A percentile compares a stretch with the other conserved stretches of the same genome.
phyloP scores from a whole-genome alignment of 331 rosid species.

The Acacia pycnantha region DNA sequence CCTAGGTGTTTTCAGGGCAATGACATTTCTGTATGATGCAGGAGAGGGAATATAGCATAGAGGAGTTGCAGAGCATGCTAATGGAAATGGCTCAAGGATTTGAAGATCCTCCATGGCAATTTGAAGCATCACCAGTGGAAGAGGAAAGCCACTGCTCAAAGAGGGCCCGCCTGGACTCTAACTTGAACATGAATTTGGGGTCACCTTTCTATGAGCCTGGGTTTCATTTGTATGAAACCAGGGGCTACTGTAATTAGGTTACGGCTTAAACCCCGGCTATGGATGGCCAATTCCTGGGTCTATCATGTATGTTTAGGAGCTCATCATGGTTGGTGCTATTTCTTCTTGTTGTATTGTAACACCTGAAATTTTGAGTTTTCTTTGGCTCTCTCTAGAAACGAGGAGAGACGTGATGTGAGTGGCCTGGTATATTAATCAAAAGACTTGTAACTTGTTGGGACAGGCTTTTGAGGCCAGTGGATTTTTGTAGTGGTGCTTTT shows the following conservation, averaged over 20 bases:
- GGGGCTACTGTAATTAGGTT: constrained; percentile 22
- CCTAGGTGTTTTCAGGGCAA: not conserved
- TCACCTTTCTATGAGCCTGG: constrained; percentile 26
- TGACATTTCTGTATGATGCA: not conserved
- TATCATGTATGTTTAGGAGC: not conserved
- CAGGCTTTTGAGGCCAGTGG: not conserved
- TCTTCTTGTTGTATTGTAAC: not conserved
- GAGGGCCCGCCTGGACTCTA: constrained; percentile 43
- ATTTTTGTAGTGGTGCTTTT: not conserved
- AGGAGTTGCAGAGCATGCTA: constrained; percentile 59
- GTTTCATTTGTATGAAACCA: constrained; percentile 25
- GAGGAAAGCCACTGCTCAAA: constrained; percentile 39
- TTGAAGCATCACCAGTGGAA: constrained; percentile 22
- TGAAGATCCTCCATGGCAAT: constrained; percentile 24
- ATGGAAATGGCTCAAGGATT: constrained; percentile 63
- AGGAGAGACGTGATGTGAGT: not conserved
- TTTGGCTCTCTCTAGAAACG: not conserved
- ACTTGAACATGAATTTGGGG: constrained; percentile 3
- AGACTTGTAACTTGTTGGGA: not conserved
- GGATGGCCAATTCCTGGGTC: too few species aligned
- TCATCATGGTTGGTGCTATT: not conserved
- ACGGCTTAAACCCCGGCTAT: too few species aligned
- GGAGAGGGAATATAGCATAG: constrained; percentile 48
- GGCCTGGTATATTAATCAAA: not conserved
- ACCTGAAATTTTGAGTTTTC: not conserved